phyloP scores from a whole-genome alignment of 108 stramenopile species.

The Nannochloropsis oceanica region DNA sequence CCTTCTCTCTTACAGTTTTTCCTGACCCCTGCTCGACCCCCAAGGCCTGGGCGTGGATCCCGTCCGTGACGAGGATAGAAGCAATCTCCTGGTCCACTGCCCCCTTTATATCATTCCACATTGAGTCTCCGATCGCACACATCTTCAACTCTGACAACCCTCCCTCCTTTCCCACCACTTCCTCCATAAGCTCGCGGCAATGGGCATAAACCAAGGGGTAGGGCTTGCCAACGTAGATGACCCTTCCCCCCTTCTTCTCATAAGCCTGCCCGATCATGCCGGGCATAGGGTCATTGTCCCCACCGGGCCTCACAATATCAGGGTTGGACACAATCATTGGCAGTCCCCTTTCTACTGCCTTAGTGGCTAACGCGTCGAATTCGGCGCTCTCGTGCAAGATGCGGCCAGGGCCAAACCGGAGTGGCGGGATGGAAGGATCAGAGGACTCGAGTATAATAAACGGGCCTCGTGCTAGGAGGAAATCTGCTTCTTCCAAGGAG shows the following conservation, averaged over 20 bases:
- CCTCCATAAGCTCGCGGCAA: neutral
- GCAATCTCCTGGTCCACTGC: neutral
- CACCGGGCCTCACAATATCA: slow-evolving; percentile 44
- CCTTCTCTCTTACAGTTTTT: neutral
- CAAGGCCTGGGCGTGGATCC: slow-evolving; percentile 10
- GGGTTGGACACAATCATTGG: slow-evolving; percentile 87
- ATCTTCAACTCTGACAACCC: neutral
- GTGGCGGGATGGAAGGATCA: neutral
- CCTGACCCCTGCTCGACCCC: slow-evolving; percentile 15
- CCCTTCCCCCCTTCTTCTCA: slow-evolving; percentile 38
- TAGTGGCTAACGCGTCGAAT: slow-evolving; percentile 43
- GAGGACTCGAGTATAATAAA: slow-evolving; percentile 46
- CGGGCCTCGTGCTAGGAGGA: slow-evolving; percentile 66
- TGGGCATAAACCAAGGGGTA: slow-evolving; percentile 18
- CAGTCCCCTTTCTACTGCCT: slow-evolving; percentile 28
- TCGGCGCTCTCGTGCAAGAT: slow-evolving; percentile 43
- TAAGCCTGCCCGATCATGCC: slow-evolving; percentile 66
- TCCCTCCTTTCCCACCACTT: neutral
- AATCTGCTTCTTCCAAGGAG: slow-evolving; percentile 61
- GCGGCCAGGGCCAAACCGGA: slow-evolving; percentile 11
- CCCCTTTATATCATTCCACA: slow-evolving; percentile 27
- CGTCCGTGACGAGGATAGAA: slow-evolving; percentile 7
- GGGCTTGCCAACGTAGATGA: slow-evolving; percentile 29
- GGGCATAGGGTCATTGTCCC: slow-evolving; percentile 59
- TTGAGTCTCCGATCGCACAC: slow-evolving; percentile 31